Evolutionary conservation across 129 eudicot species (phyloP), one percentile per base, ranked within the genome.

Genomic region (Mikania micrantha): DNA sequence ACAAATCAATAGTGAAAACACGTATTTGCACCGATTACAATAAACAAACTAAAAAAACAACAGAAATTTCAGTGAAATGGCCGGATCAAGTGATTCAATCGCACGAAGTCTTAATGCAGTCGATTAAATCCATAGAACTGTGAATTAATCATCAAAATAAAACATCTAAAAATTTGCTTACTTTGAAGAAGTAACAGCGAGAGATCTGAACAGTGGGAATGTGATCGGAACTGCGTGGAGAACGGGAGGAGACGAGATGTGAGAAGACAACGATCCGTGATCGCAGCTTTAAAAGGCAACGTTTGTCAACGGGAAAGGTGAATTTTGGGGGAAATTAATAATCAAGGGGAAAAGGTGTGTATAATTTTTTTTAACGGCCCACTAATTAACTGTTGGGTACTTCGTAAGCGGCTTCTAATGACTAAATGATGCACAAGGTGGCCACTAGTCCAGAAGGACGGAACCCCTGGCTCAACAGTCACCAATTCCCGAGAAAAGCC

Each of bases 181-280:
- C 73, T 41, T 6, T 41, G 48, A 34, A n/a, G 44, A n/a, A 42
- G 31, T 53, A 41, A 44, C 21, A 32, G n/a, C 25, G 15, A 24
- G 25, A 58, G 76, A 71, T 71, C 60, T 60, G 69, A 71, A 45
- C 12, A 9, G 49, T 21, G 68, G 24, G 45, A 71, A 71, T 58
- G 67, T 58, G 75, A 71, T 71, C 75, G 67, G 59, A 71, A 70
- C 2, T 28, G 66, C 9, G 1, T 39, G 28, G 17, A 58, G 42
- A 16, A 24, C 28, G 4, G 32, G 53, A 69, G 63, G 39, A 68
- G 61, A 48, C 31, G 61, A 16, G 0, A 40, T 21, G 66, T 16
- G 75, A 70, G 17, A 44, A 42, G 68, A 71, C 76, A 44, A 38
- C 16, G 76, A 71, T 59, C 76, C 76, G 69, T 71, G 69, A 71